Evolutionary conservation across 2,329 filamentous ascomycete genomes (phyloP).

Genomic region (Trichoderma lentiforme): DNA sequence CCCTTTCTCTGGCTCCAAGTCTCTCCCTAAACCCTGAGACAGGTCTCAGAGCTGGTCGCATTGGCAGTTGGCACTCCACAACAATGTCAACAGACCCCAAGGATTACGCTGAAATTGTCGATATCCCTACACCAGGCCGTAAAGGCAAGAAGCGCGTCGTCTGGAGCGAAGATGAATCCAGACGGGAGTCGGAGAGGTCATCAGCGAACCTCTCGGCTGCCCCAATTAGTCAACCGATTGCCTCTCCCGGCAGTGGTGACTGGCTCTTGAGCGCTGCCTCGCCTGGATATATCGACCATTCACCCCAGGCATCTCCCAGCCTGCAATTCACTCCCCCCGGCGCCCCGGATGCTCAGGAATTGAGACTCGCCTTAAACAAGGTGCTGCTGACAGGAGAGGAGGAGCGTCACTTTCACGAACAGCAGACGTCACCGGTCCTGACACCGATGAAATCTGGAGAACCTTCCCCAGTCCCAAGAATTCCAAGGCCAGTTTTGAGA

Average conservation of each 20-base stretch:
- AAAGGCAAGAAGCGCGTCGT: slow-evolving; percentile 43
- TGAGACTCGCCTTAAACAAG: slow-evolving; percentile 38
- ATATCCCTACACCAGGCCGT: slow-evolving; percentile 31
- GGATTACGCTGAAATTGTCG: slow-evolving; percentile 29
- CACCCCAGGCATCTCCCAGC: slow-evolving; percentile 28
- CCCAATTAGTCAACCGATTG: background rate
- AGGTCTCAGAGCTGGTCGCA: slow-evolving; percentile 23
- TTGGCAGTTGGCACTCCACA: background rate
- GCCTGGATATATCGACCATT: slow-evolving; percentile 17
- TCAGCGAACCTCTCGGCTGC: slow-evolving; percentile 1
- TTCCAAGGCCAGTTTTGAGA: slow-evolving; percentile 38
- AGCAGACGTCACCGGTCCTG: background rate
- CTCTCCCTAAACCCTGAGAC: slow-evolving; percentile 21
- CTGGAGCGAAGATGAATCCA: slow-evolving; percentile 31
- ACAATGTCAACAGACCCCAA: slow-evolving; percentile 25
- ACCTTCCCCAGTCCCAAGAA: slow-evolving; percentile 14
- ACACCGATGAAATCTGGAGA: background rate
- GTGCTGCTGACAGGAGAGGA: slow-evolving; percentile 37
- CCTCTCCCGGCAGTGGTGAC: slow-evolving; percentile 10
- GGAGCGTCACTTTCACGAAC: slow-evolving; percentile 21
- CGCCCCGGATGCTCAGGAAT: slow-evolving; percentile 38
- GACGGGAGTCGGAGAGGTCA: background rate
- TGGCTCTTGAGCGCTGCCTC: background rate
- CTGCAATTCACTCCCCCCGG: slow-evolving; percentile 27
- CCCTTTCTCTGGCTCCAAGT: slow-evolving; percentile 9